Evolutionary conservation across 2,329 filamentous ascomycete genomes (phyloP).

Genomic region (Botrytis aclada): DNA sequence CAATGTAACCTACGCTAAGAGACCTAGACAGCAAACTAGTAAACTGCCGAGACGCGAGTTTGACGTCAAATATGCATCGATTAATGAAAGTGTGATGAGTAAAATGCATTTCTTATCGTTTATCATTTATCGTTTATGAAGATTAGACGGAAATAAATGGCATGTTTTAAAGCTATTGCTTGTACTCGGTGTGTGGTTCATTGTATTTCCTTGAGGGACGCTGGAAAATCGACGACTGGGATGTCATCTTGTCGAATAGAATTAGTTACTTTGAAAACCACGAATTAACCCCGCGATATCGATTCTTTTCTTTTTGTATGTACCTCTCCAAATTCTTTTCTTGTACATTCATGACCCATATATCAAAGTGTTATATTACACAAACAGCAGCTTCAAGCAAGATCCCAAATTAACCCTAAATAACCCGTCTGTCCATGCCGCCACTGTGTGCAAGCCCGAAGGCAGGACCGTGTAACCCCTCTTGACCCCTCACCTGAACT

Average conservation of each 20-base stretch:
- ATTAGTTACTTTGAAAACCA: neutral
- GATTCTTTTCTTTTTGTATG: neutral
- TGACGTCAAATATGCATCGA: slow-evolving; percentile 1
- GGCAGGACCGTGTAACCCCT: neutral
- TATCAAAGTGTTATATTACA: neutral
- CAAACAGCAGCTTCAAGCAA: neutral
- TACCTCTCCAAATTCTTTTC: neutral
- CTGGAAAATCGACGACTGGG: neutral
- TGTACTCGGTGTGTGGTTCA: neutral
- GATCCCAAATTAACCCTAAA: neutral
- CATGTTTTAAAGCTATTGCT: neutral
- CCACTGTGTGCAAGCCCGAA: neutral
- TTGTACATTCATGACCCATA: neutral
- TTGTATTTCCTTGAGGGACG: neutral
- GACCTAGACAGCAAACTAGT: neutral
- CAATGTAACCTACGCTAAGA: neutral
- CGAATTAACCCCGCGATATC: neutral
- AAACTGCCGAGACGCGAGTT: slow-evolving; percentile 3
- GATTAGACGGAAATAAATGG: neutral
- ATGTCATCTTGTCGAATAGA: neutral
- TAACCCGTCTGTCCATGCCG: neutral
- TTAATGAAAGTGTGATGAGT: neutral
- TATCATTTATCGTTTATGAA: neutral
- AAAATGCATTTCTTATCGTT: neutral
- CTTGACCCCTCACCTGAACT: neutral